Evolutionary conservation across 2,329 filamentous ascomycete genomes (phyloP), one percentile per base, ranked within the genome.

Genomic region (Diaporthe capsici): DNA sequence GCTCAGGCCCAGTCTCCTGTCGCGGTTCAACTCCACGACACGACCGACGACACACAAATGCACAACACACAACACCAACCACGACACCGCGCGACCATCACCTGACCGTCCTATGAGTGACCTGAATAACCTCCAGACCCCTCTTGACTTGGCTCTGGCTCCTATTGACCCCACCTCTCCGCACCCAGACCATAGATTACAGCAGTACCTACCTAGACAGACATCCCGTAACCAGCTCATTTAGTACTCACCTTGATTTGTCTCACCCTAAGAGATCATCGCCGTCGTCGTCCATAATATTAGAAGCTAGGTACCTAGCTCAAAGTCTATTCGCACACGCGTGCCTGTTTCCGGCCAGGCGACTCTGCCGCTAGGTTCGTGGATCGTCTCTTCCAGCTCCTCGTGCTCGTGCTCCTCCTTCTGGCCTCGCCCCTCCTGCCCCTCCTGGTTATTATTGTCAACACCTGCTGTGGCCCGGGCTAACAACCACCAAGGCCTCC

Each of bases 301-400:
- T 47, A 28, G 25, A 22, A 47, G 42, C 53, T 28, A 28, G n/a
- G n/a, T 28, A 31, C 12, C 12, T 68, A 53, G 63, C 25, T 20
- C 47, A 39, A 7, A 53, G 47, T 37, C 63, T 31, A 28, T 39
- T 17, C 49, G 47, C 47, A 53, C 63, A 34, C 28, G 47, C 31
- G 47, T 53, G 28, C 34, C 63, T 53, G 31, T 53, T 68, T 49
- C 63, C 63, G 44, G 63, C 44, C 63, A 53, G 44, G 28, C 51
- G 63, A 68, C 63, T 68, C 17, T 8, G 47, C 31, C 44, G 47
- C 44, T 68, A 68, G 63, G 63, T 53, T 68, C 47, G 63, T 68
- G 44, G 31, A 47, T 53, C 31, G 10, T 22, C 61, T 34, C 61
- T 12, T 49, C 39, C n/a, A 44, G 10, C n/a, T 63, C 37, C 28